Conservation (phyloP, 495 filamentous ascomycete genomes). For the Penicillium bovifimosum region DNA sequence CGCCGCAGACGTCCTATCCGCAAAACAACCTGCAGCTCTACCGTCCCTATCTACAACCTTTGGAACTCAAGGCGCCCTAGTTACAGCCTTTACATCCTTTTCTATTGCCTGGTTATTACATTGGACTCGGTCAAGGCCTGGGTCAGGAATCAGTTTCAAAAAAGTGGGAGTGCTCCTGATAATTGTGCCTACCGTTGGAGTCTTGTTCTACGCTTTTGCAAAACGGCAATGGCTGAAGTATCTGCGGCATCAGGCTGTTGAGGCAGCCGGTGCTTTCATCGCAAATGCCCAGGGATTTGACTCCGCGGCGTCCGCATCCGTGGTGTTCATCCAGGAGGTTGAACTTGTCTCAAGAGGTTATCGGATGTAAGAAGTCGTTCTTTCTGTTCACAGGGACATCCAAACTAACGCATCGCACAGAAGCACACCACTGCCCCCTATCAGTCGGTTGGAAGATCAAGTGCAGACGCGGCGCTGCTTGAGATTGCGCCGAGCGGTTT, state of each 20-base stretch:
- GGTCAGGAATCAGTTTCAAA: slow-evolving; percentile 31
- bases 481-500: slow-evolving; percentile 69
- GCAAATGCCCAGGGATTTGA: slow-evolving; percentile 78
- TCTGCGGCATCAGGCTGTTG: slow-evolving; percentile 68
- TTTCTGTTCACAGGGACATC: background rate
- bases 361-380: slow-evolving; percentile 57
- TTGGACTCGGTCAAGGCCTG: slow-evolving; percentile 49
- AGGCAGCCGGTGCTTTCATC: slow-evolving; percentile 67
- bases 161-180: slow-evolving; percentile 55
- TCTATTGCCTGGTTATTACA: slow-evolving; percentile 66
- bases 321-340: slow-evolving; percentile 91
- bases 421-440: slow-evolving; percentile 79
- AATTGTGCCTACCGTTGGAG: slow-evolving; percentile 49
- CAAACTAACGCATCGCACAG: slow-evolving; percentile 32
- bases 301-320: slow-evolving; percentile 67
- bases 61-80: slow-evolving; percentile 44
- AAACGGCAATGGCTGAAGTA: slow-evolving; percentile 82
- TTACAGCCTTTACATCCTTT: slow-evolving; percentile 56
- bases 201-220: slow-evolving; percentile 63
- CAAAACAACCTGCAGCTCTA: slow-evolving; percentile 29
- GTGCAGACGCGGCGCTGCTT: slow-evolving; percentile 72
- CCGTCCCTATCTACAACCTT: slow-evolving; percentile 41
- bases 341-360: slow-evolving; percentile 94
- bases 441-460: slow-evolving; percentile 73
- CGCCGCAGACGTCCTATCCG: slow-evolving; percentile 36